A percentile compares a stretch with the other conserved stretches of the same genome.
phyloP scores from a whole-genome alignment of 371 early-diverging fungal species.

The Mortierella sp. region DNA sequence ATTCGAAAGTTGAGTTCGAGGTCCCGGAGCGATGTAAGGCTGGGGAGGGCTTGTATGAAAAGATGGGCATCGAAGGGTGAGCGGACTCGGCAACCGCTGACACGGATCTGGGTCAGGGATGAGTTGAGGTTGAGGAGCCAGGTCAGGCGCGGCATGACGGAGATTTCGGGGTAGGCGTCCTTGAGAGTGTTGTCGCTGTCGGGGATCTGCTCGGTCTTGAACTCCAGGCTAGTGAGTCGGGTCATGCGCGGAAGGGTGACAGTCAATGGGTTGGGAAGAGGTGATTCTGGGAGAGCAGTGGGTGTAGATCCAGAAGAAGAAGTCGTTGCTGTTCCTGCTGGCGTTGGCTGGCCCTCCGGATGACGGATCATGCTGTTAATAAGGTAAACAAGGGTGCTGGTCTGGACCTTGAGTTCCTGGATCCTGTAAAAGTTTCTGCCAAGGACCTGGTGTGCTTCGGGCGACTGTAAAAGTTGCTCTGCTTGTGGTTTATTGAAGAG shows the following conservation, averaged over 20 bases:
- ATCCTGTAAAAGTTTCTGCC: neutral
- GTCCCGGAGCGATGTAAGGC: neutral
- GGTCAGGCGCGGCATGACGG: neutral
- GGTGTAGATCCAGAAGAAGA: neutral
- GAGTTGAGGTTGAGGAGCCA: slow-evolving; percentile 2
- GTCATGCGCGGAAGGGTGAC: neutral
- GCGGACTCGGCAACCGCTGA: neutral
- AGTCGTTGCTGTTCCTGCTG: neutral
- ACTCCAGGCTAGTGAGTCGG: neutral
- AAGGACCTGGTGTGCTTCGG: neutral
- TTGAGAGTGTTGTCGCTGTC: neutral
- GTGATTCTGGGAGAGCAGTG: neutral
- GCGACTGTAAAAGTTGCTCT: neutral
- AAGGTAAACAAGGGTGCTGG: neutral
- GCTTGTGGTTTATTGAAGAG: neutral
- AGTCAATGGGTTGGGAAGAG: neutral
- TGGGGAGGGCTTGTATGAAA: slow-evolving; percentile 1
- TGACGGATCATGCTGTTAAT: neutral
- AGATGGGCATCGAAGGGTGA: neutral
- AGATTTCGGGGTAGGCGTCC: slow-evolving; percentile 8
- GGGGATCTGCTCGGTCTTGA: neutral
- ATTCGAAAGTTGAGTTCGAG: slow-evolving; percentile 1
- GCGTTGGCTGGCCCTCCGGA: neutral
- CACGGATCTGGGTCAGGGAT: neutral
- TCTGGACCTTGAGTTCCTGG: neutral